phyloP scores from a whole-genome alignment of 208 protist genomes.

The Naegleria fowleri region DNA sequence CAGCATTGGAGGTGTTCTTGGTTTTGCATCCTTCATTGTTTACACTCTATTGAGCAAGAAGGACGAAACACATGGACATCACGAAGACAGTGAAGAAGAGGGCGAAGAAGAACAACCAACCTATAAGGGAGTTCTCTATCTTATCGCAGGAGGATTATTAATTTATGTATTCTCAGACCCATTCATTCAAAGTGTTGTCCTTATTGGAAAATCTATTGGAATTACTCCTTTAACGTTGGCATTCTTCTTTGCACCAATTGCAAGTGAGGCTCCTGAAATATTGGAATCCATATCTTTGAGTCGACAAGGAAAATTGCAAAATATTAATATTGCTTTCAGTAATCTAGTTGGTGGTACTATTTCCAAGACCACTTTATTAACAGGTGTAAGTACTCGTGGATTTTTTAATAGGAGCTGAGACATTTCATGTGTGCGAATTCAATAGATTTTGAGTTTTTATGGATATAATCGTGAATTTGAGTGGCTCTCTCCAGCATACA shows the following conservation, averaged over 20 bases:
- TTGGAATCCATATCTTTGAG: conserved; percentile 50
- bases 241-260: conserved; percentile 56
- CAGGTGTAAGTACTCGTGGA: conserved; percentile 36
- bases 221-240: conserved; percentile 46
- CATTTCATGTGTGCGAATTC: background rate
- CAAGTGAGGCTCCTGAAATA: conserved; percentile 51
- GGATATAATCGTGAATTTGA: conserved; percentile 39
- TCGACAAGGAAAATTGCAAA: conserved; percentile 48
- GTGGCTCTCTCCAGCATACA: conserved; percentile 46
- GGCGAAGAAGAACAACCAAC: conserved; percentile 48
- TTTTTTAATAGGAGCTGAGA: background rate
- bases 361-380: conserved; percentile 50
- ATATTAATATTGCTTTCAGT: conserved; percentile 52
- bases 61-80: background rate
- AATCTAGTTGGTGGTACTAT: conserved; percentile 55
- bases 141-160: conserved; percentile 49
- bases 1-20: background rate
- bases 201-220: conserved; percentile 12
- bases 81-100: background rate
- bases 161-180: conserved; percentile 51
- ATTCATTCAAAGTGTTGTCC: conserved; percentile 47
- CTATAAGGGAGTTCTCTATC: conserved; percentile 44
- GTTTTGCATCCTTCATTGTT: background rate
- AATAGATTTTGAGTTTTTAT: conserved; percentile 51
- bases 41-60: background rate